These are phyloP conservation scores for Stemphylium beticola DNA, from an alignment of 2,329 filamentous ascomycete genomes.

Conservation along the genomic window DNA sequence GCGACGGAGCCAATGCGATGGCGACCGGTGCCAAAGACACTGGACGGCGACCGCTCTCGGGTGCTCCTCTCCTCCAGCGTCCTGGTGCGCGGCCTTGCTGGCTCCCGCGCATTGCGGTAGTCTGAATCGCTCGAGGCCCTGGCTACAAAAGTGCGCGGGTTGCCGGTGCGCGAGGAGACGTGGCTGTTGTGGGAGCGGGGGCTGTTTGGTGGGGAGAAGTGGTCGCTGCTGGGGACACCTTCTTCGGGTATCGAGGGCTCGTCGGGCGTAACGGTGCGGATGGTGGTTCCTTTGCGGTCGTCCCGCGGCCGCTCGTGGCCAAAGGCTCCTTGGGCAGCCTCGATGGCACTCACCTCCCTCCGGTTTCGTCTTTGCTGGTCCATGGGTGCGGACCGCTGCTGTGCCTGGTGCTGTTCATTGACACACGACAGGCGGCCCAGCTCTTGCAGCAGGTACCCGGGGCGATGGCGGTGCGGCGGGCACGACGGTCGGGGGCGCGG, in stretches of 20 bases:
- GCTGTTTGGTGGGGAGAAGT: conserved; percentile 39
- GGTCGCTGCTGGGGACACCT: conserved; percentile 14
- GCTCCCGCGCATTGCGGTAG: conserved; percentile 50
- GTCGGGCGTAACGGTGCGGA: conserved; percentile 73
- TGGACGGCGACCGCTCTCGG: conserved; percentile 51
- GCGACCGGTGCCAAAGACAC: conserved; percentile 55
- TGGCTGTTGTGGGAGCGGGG: conserved; percentile 36
- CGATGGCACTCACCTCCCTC: conserved; percentile 33
- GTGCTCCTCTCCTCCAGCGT: conserved; percentile 56
- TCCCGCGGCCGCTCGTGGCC: conserved; percentile 28
- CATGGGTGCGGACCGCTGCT: conserved; percentile 33
- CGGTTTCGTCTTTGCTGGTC: conserved; percentile 35
- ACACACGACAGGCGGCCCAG: conserved; percentile 22
- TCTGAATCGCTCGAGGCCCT: conserved; percentile 45
- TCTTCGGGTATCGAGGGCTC: conserved; percentile 28
- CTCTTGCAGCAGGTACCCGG: conserved; percentile 16
- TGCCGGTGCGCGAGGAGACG: conserved; percentile 24
- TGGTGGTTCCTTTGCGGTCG: conserved; percentile 44
- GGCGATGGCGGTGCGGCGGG: conserved; percentile 16
- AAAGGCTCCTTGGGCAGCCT: conserved; percentile 21
- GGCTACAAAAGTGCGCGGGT: conserved; percentile 35
- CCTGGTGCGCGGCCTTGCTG: conserved; percentile 60
- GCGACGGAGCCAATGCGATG: conserved; percentile 75
- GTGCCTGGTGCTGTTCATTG: conserved; percentile 19
- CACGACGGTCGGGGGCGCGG: conserved; percentile 16